Base-by-base conservation (phyloP, 2,329 filamentous ascomycete genomes). In the Colletotrichum navitas region DNA sequence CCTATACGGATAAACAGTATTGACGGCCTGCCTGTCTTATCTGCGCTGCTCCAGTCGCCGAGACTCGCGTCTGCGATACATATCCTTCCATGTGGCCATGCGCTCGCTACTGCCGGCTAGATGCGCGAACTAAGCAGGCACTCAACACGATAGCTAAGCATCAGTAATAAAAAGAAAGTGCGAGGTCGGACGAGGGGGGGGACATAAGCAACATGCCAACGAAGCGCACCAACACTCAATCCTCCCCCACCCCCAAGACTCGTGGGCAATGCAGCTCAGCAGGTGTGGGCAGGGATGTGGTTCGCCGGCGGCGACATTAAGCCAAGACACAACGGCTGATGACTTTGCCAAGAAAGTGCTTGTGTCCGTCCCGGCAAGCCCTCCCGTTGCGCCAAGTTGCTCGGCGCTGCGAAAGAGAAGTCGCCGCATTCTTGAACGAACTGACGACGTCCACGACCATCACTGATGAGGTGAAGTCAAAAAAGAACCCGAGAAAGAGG, bases 271-370 rank as follows among this genome's bases (percentile, higher is more conserved):
- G 16, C 18, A 51, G 21, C 47, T 32, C 39, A 60, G 21, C 26
- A 52, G 49, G 18, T 29, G 43, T 45, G n/a, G 29, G 52, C 65
- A 71, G 59, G 68, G 68, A 49, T 71, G 32, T 39, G 52, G 18
- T 32, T 32, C 45, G n/a, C 56, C 32, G 36, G 41, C 59, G 32
- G 32, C 52, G 26, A 55, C 24, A 60, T 45, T 60, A 60, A 26
- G 69, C 69, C 69, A 72, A 72, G 69, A 72, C 60, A 12, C 65
- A 56, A 69, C 69, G 54, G 65, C 39, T 52, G 41, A 68, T 60
- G 52, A 61, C 41, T 72, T 49, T 72, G 69, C 69, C 66, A 72
- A 72, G 69, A 72, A 69, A 72, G 69, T 64, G 69, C 69, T 72
- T 72, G 69, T 72, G 34, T 69, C 39, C 59, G 39, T 54, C 69